Conservation (phyloP, 1,284 basidiomycete genomes). For the Psilocybe mexicana region DNA sequence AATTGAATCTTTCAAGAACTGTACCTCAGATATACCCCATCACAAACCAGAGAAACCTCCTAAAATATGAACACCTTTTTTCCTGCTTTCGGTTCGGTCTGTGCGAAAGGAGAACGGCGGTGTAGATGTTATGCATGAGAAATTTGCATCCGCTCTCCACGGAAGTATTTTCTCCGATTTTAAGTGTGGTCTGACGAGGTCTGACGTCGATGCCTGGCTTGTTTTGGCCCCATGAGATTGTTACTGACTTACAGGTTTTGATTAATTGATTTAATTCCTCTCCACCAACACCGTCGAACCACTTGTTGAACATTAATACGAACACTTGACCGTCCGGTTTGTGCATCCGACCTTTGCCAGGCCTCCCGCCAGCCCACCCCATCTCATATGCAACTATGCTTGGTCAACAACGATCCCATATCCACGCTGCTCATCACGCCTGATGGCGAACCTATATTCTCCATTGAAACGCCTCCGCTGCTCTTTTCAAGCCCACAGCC, state of each 20-base stretch:
- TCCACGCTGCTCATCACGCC: conserved; percentile 33
- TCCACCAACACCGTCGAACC: not conserved
- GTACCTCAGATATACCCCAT: not conserved
- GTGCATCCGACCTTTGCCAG: too few relatives aligned
- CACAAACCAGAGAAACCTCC: too few relatives aligned
- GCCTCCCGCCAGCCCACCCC: too few relatives aligned
- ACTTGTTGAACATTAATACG: not conserved
- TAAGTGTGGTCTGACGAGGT: not conserved
- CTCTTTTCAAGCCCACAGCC: not conserved
- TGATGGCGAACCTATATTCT: conserved; percentile 33
- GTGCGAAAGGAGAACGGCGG: too few relatives aligned
- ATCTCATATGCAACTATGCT: conserved; percentile 27
- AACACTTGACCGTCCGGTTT: not conserved
- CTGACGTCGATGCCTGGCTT: not conserved
- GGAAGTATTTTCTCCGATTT: not conserved
- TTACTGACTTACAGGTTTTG: too few relatives aligned
- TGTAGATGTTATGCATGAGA: too few relatives aligned
- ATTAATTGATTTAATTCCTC: not conserved
- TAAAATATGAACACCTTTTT: too few relatives aligned
- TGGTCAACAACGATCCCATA: conserved; percentile 39
- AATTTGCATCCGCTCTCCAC: not conserved
- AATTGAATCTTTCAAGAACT: not conserved
- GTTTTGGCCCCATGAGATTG: too few relatives aligned
- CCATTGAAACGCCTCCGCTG: conserved; percentile 28
- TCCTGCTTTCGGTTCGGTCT: too few relatives aligned